These are phyloP conservation scores for Spatholobus suberectus DNA, from an alignment of 306 rosid genomes.

Conservation along the genomic window DNA sequence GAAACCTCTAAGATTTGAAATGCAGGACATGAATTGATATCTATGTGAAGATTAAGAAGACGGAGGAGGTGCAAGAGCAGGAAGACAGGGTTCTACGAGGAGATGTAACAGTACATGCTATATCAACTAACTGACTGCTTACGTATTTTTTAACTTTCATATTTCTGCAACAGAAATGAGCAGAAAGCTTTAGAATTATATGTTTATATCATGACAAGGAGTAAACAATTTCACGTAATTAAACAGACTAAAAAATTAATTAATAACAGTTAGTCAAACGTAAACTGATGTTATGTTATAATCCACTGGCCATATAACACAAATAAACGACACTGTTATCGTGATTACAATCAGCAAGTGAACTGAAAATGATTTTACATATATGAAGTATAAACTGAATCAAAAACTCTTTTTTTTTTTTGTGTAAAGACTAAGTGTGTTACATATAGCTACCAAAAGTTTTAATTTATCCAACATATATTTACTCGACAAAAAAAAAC, in stretches of 20 bases:
- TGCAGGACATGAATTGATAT: neutral
- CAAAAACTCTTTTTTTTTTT: neutral
- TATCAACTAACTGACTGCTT: neutral
- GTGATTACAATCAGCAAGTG: neutral
- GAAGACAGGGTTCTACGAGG: neutral
- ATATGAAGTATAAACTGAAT: neutral
- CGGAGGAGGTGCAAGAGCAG: neutral
- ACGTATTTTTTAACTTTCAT: neutral
- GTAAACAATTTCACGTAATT: neutral
- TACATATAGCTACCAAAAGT: neutral
- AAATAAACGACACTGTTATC: neutral
- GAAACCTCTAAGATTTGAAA: neutral
- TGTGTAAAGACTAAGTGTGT: neutral
- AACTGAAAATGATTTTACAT: neutral
- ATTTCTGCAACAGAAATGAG: neutral
- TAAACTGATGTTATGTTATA: neutral
- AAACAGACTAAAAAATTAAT: neutral
- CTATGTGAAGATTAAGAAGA: neutral
- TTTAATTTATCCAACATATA: neutral
- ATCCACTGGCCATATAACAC: neutral
- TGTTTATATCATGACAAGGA: neutral
- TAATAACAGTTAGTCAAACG: neutral
- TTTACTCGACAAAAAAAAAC: neutral
- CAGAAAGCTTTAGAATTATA: neutral
- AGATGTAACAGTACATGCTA: neutral